Base-by-base conservation (phyloP, 768 basidiomycete species). In the Crucibulum laeve region DNA sequence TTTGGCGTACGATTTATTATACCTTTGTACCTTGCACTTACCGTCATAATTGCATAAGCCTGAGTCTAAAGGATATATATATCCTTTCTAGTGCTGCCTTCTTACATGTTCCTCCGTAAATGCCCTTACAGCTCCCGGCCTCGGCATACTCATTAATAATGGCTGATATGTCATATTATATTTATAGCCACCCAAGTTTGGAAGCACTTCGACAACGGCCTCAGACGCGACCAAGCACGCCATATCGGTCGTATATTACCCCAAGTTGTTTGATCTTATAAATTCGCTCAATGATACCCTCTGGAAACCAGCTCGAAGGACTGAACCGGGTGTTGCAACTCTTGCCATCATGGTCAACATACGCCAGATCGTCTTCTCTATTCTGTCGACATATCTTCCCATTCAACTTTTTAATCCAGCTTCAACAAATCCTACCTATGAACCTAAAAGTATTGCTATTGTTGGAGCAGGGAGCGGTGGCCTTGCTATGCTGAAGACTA, bases 401-500 rank as follows among this genome's bases (percentile, higher is more conserved):
- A 7, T 34, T n/a, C 38, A n/a, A 33, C 25, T 33, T 45, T 18
- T 33, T 48, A 15, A 43, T 51, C 15, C 43, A 48, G 18, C 43
- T 51, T 38, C 41, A 19, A 10, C 37, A 2, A 38, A 37, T 23
- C 6, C 24, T 17, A n/a, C 52, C 33, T 37, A 45, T 25, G 37
- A 40, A 21, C 44, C 53, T 1, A 80, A 77, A 58, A 70, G 70
- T 4, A 73, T 83, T 40, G 79, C 72, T 5, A 70, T 82, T 38
- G 64, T 83, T 14, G 81, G 81, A 7, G 76, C 70, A 4, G 79
- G 79, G 1, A 80, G 73, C 50, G 77, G 72, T 4, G 79, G 79
- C 1, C 58, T 82, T 21, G 76, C 73, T 2, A 65, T 69, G 56
- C 56, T 82, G 21, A 77, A 76, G 53, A 71, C 70, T 4, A 53